Evolutionary conservation across 2,329 filamentous ascomycete species (phyloP).

Genomic region (Nothophoma quercina): DNA sequence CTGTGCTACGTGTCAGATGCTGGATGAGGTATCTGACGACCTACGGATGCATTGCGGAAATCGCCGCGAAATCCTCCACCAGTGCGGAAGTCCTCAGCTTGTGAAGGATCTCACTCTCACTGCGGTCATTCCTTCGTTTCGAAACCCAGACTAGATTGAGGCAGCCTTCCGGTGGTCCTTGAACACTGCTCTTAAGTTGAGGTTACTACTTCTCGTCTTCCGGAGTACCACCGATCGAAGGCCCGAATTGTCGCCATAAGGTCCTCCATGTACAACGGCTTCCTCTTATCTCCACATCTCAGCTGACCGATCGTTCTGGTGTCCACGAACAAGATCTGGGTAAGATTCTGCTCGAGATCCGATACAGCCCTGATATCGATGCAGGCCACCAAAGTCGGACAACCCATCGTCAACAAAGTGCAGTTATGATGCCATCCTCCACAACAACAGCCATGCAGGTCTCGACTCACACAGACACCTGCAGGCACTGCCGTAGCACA

Average conservation of each 20-base stretch:
- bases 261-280: slow-evolving; percentile 2
- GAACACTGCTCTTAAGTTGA: not conserved
- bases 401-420: not conserved
- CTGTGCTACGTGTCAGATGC: slow-evolving; percentile 19
- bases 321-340: slow-evolving; percentile 1
- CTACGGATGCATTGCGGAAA: slow-evolving; percentile 5
- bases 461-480: slow-evolving; percentile 5
- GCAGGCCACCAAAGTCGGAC: slow-evolving; percentile 12
- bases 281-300: not conserved
- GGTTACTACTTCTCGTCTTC: slow-evolving; percentile 5
- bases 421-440: slow-evolving; percentile 5
- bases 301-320: slow-evolving; percentile 7
- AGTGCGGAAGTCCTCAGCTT: slow-evolving; percentile 6
- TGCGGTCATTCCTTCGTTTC: slow-evolving; percentile 6
- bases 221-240: slow-evolving; percentile 8
- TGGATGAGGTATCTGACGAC: slow-evolving; percentile 1
- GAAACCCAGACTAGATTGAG: slow-evolving; percentile 1
- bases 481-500: slow-evolving; percentile 11
- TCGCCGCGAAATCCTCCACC: slow-evolving; percentile 1
- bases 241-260: slow-evolving; percentile 2
- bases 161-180: not conserved
- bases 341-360: not conserved
- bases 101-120: not conserved
- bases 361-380: slow-evolving; percentile 3
- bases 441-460: not conserved